Evolutionary conservation across 495 filamentous ascomycete genomes (phyloP), one percentile per base, ranked within the genome.

Genomic region (Penicillium ochrochloron): DNA sequence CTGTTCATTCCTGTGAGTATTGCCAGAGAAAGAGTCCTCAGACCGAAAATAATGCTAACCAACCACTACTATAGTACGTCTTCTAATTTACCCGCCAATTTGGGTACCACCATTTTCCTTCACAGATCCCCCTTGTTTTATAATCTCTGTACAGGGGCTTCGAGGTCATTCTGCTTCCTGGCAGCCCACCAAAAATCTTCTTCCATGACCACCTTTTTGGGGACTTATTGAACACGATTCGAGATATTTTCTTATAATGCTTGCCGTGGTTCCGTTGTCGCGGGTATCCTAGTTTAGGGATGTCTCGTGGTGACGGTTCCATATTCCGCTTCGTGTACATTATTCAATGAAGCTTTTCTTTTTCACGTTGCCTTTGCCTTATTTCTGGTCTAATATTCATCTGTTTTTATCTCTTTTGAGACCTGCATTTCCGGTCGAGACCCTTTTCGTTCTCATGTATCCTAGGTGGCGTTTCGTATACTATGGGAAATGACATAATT

Each of bases 1-100:
- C 80, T 97, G 66, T 97, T 97, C 72, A 96, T 99, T 85, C 95
- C 95, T 69, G 94, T 97, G 76, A 85, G 92, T 89, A 23, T 37
- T 33, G 15, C 31, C 21, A 19, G 8, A 8, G 17, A 15, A n/a
- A 2, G 0, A 17, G 3, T 10, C 11, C n/a, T n/a, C 21, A 39
- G 0, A 39, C 17, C 3, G 23, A 6, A n/a, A 56, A 15, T 33
- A 5, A 34, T 12, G n/a, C 53, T 56, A n/a, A 56, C 8, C 31
- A 23, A 14, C 2, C 14, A 25, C 34, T 7, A 29, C 39, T 17
- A 29, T 35, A 78, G 76, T 78, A 78, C 64, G 70, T 77, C 60
- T 76, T 78, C 52, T 78, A 75, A 75, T 57, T 23, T 23, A 25
- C 56, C 23, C 27, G 1, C 12, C n/a, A 44, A 37, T 31, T 44